Base-by-base conservation (phyloP, 768 basidiomycete species). In the Phallus indusiatus region DNA sequence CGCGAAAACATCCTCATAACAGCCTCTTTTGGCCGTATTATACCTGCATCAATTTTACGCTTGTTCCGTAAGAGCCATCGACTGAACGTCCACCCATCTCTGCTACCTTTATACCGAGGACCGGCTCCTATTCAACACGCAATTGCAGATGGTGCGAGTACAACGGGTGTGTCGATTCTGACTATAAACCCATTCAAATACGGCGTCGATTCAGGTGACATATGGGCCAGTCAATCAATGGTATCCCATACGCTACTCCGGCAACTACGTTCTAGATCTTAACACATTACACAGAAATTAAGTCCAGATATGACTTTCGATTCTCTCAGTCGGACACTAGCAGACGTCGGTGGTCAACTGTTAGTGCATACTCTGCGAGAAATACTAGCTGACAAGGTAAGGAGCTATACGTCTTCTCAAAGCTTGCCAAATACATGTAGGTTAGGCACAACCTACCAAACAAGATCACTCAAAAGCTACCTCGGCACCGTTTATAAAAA, bases 1-100 rank as follows among this genome's bases (percentile, higher is more conserved):
- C 65, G 57, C 2, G 70, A 76, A 12, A 81, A 88, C 61, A 67
- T 94, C 33, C 76, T 96, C 9, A 66, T 97, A 6, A 93, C 93
- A 0, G 90, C 94, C 6, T 95, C 94, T 0, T 95, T 95, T 63
- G 94, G 94, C 0, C 86, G 88, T 50, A 92, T 94, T 63, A 78
- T 97, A 12, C 80, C 90, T 0, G 67, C 74, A 5, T 66, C 75
- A 1, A 73, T 88, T 55, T 80, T 96, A 16, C 67, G 74, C 14
- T 74, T 78, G 46, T 95, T 95, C 66, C 76, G 72, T 0, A 74
- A 75, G 0, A 65, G 70, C 0, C 79, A 81, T 50, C 75, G 86
- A 21, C 74, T 97, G 37, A 96, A 97, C 66, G 82, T 97, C 6
- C 94, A 97, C 65, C 92, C 93, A 0, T 94, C 93, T 36, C 73